Evolutionary conservation across 345 rosid genomes (phyloP).

Genomic region (Salix koriyanagi): DNA sequence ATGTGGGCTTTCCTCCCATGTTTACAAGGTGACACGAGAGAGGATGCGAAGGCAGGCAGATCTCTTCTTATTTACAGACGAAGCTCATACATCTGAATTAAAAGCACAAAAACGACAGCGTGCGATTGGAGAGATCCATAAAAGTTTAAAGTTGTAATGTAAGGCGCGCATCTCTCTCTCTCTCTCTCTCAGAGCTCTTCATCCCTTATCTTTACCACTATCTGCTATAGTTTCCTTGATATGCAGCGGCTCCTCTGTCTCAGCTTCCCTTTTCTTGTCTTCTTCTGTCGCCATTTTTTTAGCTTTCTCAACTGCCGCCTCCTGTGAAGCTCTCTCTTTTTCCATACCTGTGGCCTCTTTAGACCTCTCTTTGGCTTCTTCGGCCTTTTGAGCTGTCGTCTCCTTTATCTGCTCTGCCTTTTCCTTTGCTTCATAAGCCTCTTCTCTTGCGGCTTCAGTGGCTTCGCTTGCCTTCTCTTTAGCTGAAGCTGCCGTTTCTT

Average conservation of each 20-base stretch:
- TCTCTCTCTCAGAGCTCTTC: slow-evolving; percentile 22
- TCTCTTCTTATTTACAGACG: too few relatives aligned
- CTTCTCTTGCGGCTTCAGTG: background rate
- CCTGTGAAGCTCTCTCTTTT: background rate
- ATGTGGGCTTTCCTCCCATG: too few relatives aligned
- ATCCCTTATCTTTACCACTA: slow-evolving; percentile 6
- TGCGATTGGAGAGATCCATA: too few relatives aligned
- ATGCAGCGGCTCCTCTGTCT: slow-evolving; percentile 18
- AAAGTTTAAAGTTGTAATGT: too few relatives aligned
- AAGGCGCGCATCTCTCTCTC: too few relatives aligned
- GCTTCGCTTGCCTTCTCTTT: background rate
- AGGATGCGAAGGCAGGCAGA: too few relatives aligned
- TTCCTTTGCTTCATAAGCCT: background rate
- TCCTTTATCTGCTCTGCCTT: background rate
- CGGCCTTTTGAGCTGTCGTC: background rate
- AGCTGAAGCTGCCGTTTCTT: too few relatives aligned
- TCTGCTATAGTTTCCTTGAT: background rate
- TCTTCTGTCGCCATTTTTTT: slow-evolving; percentile 18
- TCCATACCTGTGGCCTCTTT: background rate
- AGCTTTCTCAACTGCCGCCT: slow-evolving; percentile 1
- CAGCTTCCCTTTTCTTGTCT: slow-evolving; percentile 19
- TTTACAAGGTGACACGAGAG: too few relatives aligned
- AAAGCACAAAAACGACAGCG: too few relatives aligned
- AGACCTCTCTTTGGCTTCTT: slow-evolving; percentile 1
- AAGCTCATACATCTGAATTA: too few relatives aligned